Evolutionary conservation across 495 filamentous ascomycete species (phyloP).

Genomic region (Bryoglossum gracile): DNA sequence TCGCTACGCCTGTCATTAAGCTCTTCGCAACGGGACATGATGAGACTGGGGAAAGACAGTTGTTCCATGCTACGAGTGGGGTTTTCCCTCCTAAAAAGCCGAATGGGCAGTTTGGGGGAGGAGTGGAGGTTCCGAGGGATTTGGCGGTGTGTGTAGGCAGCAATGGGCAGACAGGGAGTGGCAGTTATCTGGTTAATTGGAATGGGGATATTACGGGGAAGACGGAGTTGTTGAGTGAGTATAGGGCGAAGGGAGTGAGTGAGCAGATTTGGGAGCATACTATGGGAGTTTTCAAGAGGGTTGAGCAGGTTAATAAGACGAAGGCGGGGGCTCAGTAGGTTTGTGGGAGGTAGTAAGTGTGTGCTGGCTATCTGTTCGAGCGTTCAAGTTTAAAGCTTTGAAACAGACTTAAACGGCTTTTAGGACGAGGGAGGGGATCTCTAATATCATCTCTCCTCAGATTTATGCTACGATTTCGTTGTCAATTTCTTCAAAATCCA

Average conservation of each 20-base stretch:
- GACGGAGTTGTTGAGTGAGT: constrained; percentile 23
- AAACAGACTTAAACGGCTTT: no score
- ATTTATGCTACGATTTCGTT: no score
- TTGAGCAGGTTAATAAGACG: constrained; percentile 17
- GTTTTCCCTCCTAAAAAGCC: constrained; percentile 28
- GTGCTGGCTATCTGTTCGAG: no score
- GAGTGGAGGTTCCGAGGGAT: constrained; percentile 4
- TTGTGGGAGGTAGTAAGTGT: background rate
- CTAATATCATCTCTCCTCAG: no score
- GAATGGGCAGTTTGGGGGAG: background rate
- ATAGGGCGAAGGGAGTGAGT: constrained; percentile 26
- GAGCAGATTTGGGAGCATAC: constrained; percentile 35
- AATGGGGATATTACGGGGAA: constrained; percentile 28
- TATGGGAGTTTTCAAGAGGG: constrained; percentile 27
- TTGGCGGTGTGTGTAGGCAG: constrained; percentile 23
- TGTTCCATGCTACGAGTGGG: constrained; percentile 37
- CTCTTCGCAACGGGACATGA: constrained; percentile 28
- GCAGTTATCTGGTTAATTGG: constrained; percentile 34
- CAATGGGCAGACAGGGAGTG: constrained; percentile 29
- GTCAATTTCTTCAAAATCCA: no score
- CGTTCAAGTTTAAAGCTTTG: no score
- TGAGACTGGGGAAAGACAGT: constrained; percentile 39
- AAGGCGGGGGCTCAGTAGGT: background rate
- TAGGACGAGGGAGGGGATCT: no score
- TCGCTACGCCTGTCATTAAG: constrained; percentile 15